A percentile compares a stretch with the other conserved stretches of the same genome.
Evolutionary conservation across 148 eudicot genomes (phyloP).

Genomic region (Fagopyrum esculentum): DNA sequence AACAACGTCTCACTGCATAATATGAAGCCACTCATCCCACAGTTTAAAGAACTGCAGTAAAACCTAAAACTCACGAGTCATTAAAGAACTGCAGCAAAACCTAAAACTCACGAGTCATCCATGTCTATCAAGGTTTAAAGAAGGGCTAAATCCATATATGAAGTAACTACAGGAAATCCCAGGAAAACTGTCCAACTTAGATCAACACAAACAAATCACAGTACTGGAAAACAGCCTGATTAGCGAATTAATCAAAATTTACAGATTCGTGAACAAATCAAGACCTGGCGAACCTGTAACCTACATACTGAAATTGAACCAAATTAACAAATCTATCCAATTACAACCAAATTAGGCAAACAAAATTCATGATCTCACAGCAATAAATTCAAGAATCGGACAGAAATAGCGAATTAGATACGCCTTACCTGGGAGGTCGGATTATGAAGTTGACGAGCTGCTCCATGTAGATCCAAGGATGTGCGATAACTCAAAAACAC

Average conservation of each 20-base stretch:
- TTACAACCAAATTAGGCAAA: background rate
- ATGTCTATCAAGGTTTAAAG: background rate
- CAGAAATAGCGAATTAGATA: background rate
- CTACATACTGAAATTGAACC: background rate
- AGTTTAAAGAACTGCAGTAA: background rate
- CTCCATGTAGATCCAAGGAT: conserved; percentile 44
- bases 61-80: background rate
- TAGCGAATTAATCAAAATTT: background rate
- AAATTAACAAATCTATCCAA: background rate
- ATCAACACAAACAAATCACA: background rate
- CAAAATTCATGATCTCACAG: background rate
- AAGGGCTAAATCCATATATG: background rate
- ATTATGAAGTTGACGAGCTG: conserved; percentile 92
- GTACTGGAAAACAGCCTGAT: background rate
- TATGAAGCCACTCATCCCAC: background rate
- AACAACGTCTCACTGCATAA: background rate
- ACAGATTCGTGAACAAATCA: background rate
- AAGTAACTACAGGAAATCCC: background rate
- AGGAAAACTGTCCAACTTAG: background rate
- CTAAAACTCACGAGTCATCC: background rate
- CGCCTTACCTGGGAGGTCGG: conserved; percentile 81
- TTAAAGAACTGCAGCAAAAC: background rate
- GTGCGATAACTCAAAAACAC: background rate
- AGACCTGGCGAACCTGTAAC: background rate
- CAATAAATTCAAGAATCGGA: background rate